Percentiles rank a stretch among this genome's conserved stretches.
These are phyloP conservation scores for Colletotrichum abscissum DNA, from an alignment of 2,329 filamentous ascomycete genomes.

Conservation along the genomic window DNA sequence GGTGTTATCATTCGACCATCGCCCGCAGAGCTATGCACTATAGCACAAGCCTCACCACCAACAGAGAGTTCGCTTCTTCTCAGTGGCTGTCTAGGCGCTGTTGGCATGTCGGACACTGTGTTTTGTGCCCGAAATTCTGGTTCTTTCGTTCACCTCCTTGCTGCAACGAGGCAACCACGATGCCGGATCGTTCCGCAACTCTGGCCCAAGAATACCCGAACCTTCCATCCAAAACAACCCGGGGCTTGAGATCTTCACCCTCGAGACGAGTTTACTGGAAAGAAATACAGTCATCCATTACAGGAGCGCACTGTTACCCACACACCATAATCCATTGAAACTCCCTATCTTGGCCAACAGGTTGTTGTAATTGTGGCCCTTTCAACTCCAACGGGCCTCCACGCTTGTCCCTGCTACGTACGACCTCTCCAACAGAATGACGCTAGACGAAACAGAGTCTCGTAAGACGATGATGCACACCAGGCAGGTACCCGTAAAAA, in stretches of 20 bases:
- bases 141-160: background rate
- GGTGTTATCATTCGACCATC: conserved; percentile 32
- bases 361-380: conserved; percentile 1
- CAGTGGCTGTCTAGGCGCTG: conserved; percentile 22
- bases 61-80: conserved; percentile 4
- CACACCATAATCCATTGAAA: background rate
- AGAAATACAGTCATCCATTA: conserved; percentile 7
- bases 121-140: background rate
- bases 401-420: conserved; percentile 4
- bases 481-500: background rate
- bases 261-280: background rate
- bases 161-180: background rate
- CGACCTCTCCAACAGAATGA: conserved; percentile 20
- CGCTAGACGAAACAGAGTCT: conserved; percentile 19
- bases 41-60: conserved; percentile 12
- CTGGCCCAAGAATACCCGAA: background rate
- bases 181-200: background rate
- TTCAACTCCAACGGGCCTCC: conserved; percentile 7
- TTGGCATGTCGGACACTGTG: background rate
- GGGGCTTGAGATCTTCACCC: background rate
- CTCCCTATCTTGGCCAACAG: background rate
- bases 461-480: conserved; percentile 29
- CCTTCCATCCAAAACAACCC: background rate
- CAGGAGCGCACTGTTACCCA: background rate
- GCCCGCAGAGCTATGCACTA: conserved; percentile 11